Base-by-base conservation (phyloP, 768 basidiomycete species). In the Tremella yokohamensis region DNA sequence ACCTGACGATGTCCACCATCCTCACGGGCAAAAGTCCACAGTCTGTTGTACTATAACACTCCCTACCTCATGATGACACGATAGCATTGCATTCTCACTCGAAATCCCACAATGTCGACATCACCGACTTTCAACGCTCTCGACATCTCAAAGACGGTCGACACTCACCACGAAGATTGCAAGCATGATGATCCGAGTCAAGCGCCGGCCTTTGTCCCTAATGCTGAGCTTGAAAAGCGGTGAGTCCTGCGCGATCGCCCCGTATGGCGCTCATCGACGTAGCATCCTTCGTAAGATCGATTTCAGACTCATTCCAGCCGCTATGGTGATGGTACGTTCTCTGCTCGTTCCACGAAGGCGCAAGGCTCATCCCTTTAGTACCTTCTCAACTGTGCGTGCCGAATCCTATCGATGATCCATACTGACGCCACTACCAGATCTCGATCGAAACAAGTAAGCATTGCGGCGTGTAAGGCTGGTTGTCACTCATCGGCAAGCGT, bases 241-340 rank as follows among this genome's bases (percentile, higher is more conserved):
- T 54, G 24, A 25, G 52, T 42, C 16, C 38, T 25, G 37, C 8
- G 19, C 52, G 19, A 39, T n/a, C 16, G 16, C 8, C 16, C 16
- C 3, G 38, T 1, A 20, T 8, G 13, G 29, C 11, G 38, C 38
- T 39, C 19, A 53, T n/a, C 42, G 24, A 34, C 39, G 19, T 16
- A 56, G 50, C 37, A 18, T 68, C 7, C 24, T 65, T 15, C 29
- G 64, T 2, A 68, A 65, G 50, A 61, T 68, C 55, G 66, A 68
- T 40, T 25, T 54, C n/a, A 39, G 59, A 12, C 22, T 68, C 37
- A 56, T 67, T 13, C 64, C 64, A n/a, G 52, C 42, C 9, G 53
- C 49, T 12, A 54, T 52, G 64, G 38, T 62, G 42, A 62, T 65
- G 64, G 54, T 56, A 24, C 42, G 62, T 59, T 15, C 25, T 29